Base-by-base conservation (phyloP, 2,329 filamentous ascomycete species). In the Microdochium paspali region DNA sequence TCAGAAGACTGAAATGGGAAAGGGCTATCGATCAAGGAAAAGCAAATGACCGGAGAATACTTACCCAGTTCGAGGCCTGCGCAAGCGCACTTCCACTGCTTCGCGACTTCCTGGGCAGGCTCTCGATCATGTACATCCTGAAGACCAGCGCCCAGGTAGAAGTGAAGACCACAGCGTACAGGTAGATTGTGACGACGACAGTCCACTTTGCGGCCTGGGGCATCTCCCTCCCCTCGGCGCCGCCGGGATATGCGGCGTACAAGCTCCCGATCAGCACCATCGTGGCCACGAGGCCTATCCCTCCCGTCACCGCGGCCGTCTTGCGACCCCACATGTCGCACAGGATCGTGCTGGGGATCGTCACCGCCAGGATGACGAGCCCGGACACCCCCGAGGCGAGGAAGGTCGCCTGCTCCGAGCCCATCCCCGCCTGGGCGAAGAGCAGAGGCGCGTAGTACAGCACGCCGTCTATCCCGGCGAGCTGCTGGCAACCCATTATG, bases 371-470 rank as follows among this genome's bases (percentile, higher is more conserved):
- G 47, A 60, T 60, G n/a, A 58, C 50, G 23, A 60, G 47, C 1
- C 55, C 56, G n/a, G 50, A 54, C 25, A 58, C 53, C 24, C 56
- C 56, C 2, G 55, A 58, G 21, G 57, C 57, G 20, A 59, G 50
- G 47, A 59, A 59, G 9, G 49, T 54, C 15, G 56, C 50, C 28
- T 53, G 32, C 25, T 72, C 66, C 2, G 72, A 74, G 6, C 66
- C 63, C 2, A 84, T 66, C 0, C 80, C 80, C 0, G 80, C 78
- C 48, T 80, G 76, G 20, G 71, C 65, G 53, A 84, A 83, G 0
- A 84, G 62, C 0, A 76, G 65, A 0, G 81, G 80, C 0, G 79
- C 77, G 48, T 84, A 84, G 51, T 79, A 81, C 2, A 82, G 63
- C 0, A 83, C 71, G 0, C 77, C 79, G 31, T 84, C 79, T 32